Evolutionary conservation across 257 asterid species (phyloP).

Genomic region (Capsicum pubescens): DNA sequence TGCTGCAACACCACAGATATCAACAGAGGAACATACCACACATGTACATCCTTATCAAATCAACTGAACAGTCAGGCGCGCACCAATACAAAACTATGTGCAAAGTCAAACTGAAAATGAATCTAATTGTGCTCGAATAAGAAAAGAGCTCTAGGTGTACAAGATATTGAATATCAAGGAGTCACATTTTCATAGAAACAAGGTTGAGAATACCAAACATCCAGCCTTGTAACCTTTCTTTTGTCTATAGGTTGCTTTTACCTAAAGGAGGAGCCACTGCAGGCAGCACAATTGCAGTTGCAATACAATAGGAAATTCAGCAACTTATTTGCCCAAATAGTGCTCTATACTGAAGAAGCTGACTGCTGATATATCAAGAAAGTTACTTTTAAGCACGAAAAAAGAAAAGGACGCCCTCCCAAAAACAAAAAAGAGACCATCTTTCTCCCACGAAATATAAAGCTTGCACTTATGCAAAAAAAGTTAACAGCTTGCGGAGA

Average conservation of each 20-base stretch:
- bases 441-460: not conserved
- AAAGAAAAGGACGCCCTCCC: not conserved
- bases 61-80: not conserved
- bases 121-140: not conserved
- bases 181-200: not conserved
- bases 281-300: not conserved
- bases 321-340: not conserved
- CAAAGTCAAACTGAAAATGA: not conserved
- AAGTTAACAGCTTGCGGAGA: not conserved
- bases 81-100: not conserved
- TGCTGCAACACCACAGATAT: not conserved
- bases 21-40: conserved; percentile 12
- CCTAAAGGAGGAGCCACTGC: not conserved
- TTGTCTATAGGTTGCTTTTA: conserved; percentile 14
- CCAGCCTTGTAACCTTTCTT: not conserved
- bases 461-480: not conserved
- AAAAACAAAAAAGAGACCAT: not conserved
- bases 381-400: conserved; percentile 4
- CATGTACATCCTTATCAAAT: not conserved
- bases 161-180: conserved; percentile 13
- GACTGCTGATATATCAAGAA: not conserved
- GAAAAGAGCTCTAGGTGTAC: not conserved
- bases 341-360: not conserved
- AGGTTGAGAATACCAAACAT: not conserved
- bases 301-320: not conserved